Base-by-base conservation (phyloP, 2,329 filamentous ascomycete species). In the Ascochyta viciae-villosae region DNA sequence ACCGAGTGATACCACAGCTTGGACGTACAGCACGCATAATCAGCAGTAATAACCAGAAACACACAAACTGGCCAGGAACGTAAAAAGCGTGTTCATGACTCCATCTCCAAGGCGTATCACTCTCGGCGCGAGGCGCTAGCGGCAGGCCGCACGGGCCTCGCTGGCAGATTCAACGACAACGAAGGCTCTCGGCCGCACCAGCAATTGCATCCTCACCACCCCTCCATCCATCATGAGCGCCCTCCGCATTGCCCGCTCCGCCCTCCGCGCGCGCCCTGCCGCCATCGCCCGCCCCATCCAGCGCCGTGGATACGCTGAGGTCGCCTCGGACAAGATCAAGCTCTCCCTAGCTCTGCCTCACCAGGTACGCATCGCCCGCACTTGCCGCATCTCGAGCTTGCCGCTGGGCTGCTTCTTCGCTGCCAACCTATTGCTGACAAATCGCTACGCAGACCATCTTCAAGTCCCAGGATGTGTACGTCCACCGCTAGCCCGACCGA, bases 271-370 rank as follows among this genome's bases (percentile, higher is more conserved):
- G 76, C 89, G 70, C 63, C 89, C 92, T 76, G 83, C 89, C 75
- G 85, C 89, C 78, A 83, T 94, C 80, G 86, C 89, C 78, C 84
- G 87, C 70, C 87, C 90, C 71, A 75, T 91, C 67, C 90, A 93
- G 84, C 89, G 92, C 80, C 88, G 95, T 85, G 89, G 89, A 73
- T 99, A 99, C 80, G 95, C 81, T 71, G 81, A 82, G 70, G 80
- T 82, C 67, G 80, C 79, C 67, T 73, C 79, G 55, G 81, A 82
- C 77, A 83, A 83, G 78, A 96, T 99, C 86, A 96, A 96, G 89
- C 89, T 99, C 83, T 96, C 92, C 85, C 85, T 99, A 83, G 88
- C 91, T 78, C 90, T 99, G 73, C 95, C 95, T 83, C 94, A 98
- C 83, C 91, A 97, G 92, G 95, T 98, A 92, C 81, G 90, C 65